phyloP scores from a whole-genome alignment of 2,329 filamentous ascomycete genomes.

The Aspergillus neoniger region DNA sequence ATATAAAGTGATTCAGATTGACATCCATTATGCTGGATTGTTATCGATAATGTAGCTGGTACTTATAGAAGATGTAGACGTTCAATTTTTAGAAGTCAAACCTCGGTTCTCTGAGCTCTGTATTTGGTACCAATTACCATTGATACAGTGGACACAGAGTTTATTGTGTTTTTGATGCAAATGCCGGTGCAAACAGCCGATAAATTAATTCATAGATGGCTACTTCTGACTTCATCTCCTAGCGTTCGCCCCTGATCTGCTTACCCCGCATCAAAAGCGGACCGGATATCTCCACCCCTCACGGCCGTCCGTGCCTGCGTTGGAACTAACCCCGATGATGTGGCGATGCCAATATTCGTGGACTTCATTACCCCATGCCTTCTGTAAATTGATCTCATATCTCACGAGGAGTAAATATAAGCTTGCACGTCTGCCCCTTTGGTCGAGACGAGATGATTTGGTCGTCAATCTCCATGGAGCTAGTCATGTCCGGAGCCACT shows the following conservation, averaged over 20 bases:
- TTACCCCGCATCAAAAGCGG: background rate
- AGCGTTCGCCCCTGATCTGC: background rate
- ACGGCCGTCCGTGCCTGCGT: background rate
- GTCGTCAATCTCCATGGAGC: conserved; percentile 65
- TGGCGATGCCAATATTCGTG: background rate
- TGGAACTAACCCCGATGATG: background rate
- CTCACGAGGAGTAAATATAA: conserved; percentile 35
- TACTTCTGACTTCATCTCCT: too few relatives aligned
- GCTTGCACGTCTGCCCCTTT: conserved; percentile 59
- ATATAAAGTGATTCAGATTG: too few relatives aligned
- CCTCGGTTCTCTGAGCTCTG: background rate
- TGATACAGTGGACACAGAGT: background rate
- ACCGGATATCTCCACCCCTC: background rate
- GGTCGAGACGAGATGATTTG: conserved; percentile 69
- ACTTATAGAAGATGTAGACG: background rate
- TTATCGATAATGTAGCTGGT: background rate
- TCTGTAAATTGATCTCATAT: background rate
- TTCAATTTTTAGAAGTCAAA: background rate
- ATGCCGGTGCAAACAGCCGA: background rate
- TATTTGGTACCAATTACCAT: background rate
- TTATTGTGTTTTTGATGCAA: background rate
- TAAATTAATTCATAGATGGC: too few relatives aligned
- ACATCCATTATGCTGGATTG: background rate
- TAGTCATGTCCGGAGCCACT: conserved; percentile 55
- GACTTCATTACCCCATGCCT: too few relatives aligned